Percentiles rank a stretch among this genome's conserved stretches.
Evolutionary conservation across 2,329 filamentous ascomycete genomes (phyloP).

Genomic region (Alternaria arbusti): DNA sequence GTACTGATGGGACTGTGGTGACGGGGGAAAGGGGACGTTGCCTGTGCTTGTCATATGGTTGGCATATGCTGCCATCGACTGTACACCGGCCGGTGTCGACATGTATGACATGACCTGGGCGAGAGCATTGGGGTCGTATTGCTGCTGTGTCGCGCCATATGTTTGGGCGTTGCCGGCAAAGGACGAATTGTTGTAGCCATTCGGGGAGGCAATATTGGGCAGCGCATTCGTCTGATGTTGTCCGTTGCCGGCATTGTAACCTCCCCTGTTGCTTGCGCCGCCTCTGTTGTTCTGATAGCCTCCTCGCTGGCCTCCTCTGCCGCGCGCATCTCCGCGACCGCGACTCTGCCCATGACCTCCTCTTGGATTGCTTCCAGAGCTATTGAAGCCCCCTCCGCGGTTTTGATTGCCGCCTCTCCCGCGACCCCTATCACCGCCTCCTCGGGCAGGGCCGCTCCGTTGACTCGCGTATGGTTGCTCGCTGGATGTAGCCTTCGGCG

Average conservation of each 20-base stretch:
- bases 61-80: constrained; percentile 36
- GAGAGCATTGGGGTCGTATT: constrained; percentile 30
- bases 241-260: constrained; percentile 3
- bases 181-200: constrained; percentile 21
- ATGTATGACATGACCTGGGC: constrained; percentile 41
- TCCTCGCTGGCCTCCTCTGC: constrained; percentile 28
- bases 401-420: constrained; percentile 26
- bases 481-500: constrained; percentile 40
- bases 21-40: constrained; percentile 2
- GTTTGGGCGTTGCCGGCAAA: constrained; percentile 17
- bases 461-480: constrained; percentile 36
- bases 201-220: neutral
- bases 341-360: constrained; percentile 24
- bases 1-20: constrained; percentile 5
- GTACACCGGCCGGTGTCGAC: constrained; percentile 35
- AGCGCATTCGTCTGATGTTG: constrained; percentile 11
- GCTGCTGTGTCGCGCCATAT: constrained; percentile 14
- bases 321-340: constrained; percentile 20
- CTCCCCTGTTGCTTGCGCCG: constrained; percentile 13
- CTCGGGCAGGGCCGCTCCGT: constrained; percentile 30
- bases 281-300: constrained; percentile 25
- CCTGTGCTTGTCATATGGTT: constrained; percentile 24
- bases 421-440: constrained; percentile 38
- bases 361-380: constrained; percentile 12
- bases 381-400: constrained; percentile 27